Base-by-base conservation (phyloP, 257 asterid species). In the Petunia secreta region DNA sequence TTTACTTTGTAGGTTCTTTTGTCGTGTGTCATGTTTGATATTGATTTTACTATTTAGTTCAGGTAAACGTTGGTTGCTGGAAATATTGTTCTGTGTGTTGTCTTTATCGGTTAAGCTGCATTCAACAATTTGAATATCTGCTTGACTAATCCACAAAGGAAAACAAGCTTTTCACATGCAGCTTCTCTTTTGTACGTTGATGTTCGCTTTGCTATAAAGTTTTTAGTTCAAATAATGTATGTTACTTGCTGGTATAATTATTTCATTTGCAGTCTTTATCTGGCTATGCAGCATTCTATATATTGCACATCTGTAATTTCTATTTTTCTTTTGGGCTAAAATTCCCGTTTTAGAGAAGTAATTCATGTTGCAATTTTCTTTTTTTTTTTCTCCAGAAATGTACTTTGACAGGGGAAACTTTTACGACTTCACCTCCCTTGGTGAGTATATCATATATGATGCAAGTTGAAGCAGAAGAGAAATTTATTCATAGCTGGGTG, bases 341-440 rank as follows among this genome's bases (percentile, higher is more conserved):
- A 2, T 25, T 44, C 41, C 59, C 44, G 41, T 15, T 25, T 14
- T 69, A 44, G 77, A 71, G 58, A 71, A 11, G 9, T 71, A 34
- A 53, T 77, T 78, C 53, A 36, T 66, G 43, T 80, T 11, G 16
- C 4, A 50, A 62, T 80, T 64, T 6, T 74, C 68, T 78, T 81
- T 34, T 75, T 80, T 80, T 80, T 34, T 46, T 57, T 75, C 62
- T 75, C 77, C 91, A 90, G 94, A 90, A 83, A 94, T 94, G 93
- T 92, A 89, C 88, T 94, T 88, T 66, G 98, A 94, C 86, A 88
- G 89, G 80, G 96, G 97, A 86, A 94, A 92, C 90, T 94, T 92
- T 86, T 94, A 94, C 68, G 98, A 94, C 84, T 94, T 94, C 87
- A 94, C 97, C 66, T 94, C 98, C 63, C 92, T 94, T 50, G 98